Evolutionary conservation across 2,329 filamentous ascomycete species (phyloP), one percentile per base, ranked within the genome.

Genomic region (Penicillium sp.): DNA sequence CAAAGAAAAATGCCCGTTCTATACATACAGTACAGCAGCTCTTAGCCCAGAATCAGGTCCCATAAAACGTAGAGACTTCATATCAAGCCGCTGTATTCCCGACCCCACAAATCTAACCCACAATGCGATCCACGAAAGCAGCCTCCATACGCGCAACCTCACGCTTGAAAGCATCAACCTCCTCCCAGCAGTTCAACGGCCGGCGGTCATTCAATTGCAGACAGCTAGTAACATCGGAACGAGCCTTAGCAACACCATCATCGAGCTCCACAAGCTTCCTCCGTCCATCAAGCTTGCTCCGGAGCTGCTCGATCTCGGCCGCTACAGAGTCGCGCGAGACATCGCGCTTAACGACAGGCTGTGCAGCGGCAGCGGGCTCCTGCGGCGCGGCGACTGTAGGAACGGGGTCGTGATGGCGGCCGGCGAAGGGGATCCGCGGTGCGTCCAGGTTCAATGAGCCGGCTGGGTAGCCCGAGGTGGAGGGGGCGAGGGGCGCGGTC

Each of bases 101-200:
- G 32, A 45, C 31, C 21, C 27, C 27, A 41, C 35, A 31, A 46
- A 57, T 60, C 52, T 69, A 76, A 63, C 73, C 73, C 53, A 77
- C 71, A 65, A 95, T 86, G 77, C 87, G 90, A 70, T 95, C 88
- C 35, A 97, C 90, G 85, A 95, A 97, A 27, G 81, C 81, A 76
- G 85, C 87, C 83, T 97, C 93, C 75, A 97, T 75, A 77, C 85
- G 86, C 64, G 89, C 85, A 48, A 97, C 92, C 80, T 96, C 90
- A 66, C 83, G 82, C 84, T 92, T 96, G 75, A 97, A 97, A 21
- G 80, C 81, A 78, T 95, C 88, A 25, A 97, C 91, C 82, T 97
- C 91, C 75, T 86, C 83, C 89, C 90, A 97, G 82, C 93, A 97
- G 79, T 97, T 90, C 70, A 97, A 79, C 71, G 93, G 92, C 73